phyloP scores from a whole-genome alignment of 306 rosid genomes.

The Quercus robur region DNA sequence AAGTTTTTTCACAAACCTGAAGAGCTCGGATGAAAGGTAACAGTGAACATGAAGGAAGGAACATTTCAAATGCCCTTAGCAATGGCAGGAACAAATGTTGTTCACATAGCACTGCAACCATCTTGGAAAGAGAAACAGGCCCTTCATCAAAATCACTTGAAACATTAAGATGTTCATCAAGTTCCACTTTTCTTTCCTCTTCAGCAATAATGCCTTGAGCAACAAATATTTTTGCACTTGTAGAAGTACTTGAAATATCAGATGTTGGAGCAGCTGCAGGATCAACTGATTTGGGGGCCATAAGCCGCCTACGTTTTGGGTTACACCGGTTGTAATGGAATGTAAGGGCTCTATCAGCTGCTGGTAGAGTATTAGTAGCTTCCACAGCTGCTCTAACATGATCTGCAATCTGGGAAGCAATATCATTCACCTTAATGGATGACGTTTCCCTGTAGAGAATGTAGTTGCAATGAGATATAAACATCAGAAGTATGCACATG shows the following conservation, averaged over 20 bases:
- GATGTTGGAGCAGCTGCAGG: conserved; percentile 31
- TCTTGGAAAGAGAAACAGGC: conserved; percentile 72
- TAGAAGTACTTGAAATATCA: conserved; percentile 39
- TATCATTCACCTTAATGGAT: conserved; percentile 88
- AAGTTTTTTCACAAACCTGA: conserved; percentile 59
- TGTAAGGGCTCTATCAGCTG: conserved; percentile 55
- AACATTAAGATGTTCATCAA: conserved; percentile 19
- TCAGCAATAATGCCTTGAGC: conserved; percentile 32
- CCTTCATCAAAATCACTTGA: conserved; percentile 60
- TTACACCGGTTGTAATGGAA: conserved; percentile 79
- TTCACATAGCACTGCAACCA: conserved; percentile 95
- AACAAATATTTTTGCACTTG: conserved; percentile 37
- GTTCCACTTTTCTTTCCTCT: conserved; percentile 44
- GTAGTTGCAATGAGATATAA: conserved; percentile 29
- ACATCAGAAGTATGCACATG: not conserved
- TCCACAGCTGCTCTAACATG: conserved; percentile 90
- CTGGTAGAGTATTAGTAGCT: conserved; percentile 70
- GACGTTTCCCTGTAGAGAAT: conserved; percentile 80
- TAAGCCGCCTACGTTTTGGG: conserved; percentile 76
- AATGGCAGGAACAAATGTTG: conserved; percentile 83
- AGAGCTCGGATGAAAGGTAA: conserved; percentile 91
- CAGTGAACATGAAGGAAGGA: conserved; percentile 92
- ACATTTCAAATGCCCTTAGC: conserved; percentile 95
- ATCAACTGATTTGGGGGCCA: conserved; percentile 45
- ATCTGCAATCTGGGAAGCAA: conserved; percentile 82